Base-by-base conservation (phyloP, 331 rosid species). In the Malus hybrid region DNA sequence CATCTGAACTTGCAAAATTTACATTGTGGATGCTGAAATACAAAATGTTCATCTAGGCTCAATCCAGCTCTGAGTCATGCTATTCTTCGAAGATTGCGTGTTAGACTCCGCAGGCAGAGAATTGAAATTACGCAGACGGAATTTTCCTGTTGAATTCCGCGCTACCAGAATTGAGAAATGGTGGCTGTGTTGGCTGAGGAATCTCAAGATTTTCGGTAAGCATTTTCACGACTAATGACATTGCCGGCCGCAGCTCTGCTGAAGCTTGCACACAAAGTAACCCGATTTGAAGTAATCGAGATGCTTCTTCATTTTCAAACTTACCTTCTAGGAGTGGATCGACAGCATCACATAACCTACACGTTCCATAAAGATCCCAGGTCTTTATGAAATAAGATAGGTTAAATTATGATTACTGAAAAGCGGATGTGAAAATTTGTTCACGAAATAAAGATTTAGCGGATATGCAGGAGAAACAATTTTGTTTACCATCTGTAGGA, bases 131-230 rank as follows among this genome's bases (percentile, higher is more conserved):
- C 61, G 75, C 5, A n/a, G 80, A 75, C 6, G 73, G 64, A 65
- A 28, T 32, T 4, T 36, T 73, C 18, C 60, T 52, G 78, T 75
- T 71, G 63, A 75, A 19, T 63, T 83, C 88, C 60, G 72, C 78
- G 69, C 84, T 83, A 36, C 69, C 57, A 7, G 86, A 65, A 63
- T 70, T 75, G 22, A 91, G 82, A 80, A 83, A 89, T 10, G 94
- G 97, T 0, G 94, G 97, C 19, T 87, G 94, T 28, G 89, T 84
- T 36, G 97, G 97, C 86, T 34, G 79, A 74, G 89, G 80, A 77
- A 89, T 75, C 77, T 86, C 87, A 11, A 76, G 76, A 68, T 74
- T 77, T 61, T 53, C 79, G 4, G 48, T 76, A 28, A 89, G 68
- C 92, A 91, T 84, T 78, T 88, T 72, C 72, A 89, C 91, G 57